phyloP scores from a whole-genome alignment of 1,284 basidiomycete genomes.

The Heterobasidion annosum region DNA sequence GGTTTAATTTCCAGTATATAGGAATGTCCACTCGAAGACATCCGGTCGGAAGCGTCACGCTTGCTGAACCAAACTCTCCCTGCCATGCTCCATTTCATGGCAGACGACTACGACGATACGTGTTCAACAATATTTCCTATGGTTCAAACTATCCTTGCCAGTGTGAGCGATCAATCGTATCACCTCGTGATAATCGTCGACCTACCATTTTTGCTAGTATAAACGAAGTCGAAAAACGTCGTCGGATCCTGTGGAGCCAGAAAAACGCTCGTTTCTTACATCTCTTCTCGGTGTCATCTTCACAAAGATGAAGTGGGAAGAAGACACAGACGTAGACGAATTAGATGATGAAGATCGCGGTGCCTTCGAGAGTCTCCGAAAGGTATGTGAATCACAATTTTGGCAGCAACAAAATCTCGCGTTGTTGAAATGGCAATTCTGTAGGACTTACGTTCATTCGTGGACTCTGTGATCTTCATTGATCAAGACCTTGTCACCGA shows the following conservation, averaged over 20 bases:
- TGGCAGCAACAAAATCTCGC: slow-evolving; percentile 1
- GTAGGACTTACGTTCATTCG: slow-evolving; percentile 74
- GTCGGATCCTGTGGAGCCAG: slow-evolving; percentile 56
- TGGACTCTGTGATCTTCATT: slow-evolving; percentile 76
- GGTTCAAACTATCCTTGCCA: slow-evolving; percentile 64
- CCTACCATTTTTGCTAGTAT: slow-evolving; percentile 38
- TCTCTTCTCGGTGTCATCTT: slow-evolving; percentile 78
- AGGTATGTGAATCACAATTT: slow-evolving; percentile 34
- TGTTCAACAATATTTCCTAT: slow-evolving; percentile 80
- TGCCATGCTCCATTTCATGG: slow-evolving; percentile 82
- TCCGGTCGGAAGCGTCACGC: slow-evolving; percentile 61
- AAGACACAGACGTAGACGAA: slow-evolving; percentile 73
- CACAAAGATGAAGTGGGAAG: slow-evolving; percentile 90
- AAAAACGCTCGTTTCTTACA: slow-evolving; percentile 74
- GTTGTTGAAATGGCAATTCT: background rate
- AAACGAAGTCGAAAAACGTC: slow-evolving; percentile 69
- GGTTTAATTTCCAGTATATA: slow-evolving; percentile 17
- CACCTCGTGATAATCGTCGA: background rate
- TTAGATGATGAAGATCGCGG: slow-evolving; percentile 85
- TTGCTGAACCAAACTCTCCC: slow-evolving; percentile 71
- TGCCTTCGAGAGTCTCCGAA: slow-evolving; percentile 82
- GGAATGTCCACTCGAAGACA: slow-evolving; percentile 54
- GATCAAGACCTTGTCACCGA: slow-evolving; percentile 76
- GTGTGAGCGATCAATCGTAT: slow-evolving; percentile 41
- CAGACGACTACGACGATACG: slow-evolving; percentile 84